Base-by-base conservation (phyloP, 1,284 basidiomycete species). In the Gomphus bonarii region DNA sequence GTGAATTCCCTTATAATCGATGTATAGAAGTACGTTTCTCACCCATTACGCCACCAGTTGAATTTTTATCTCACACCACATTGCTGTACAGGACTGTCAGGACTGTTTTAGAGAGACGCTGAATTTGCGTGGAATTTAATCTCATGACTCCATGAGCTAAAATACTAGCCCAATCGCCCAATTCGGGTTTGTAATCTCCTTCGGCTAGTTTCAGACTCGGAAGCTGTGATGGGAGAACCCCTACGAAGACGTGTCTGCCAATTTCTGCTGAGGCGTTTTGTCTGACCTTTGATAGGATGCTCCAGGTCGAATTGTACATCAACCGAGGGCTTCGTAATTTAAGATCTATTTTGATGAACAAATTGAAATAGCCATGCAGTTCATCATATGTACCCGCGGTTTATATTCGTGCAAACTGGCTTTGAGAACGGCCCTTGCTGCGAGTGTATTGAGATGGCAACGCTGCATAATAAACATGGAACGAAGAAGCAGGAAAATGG, bases 121-220 rank as follows among this genome's bases (percentile, higher is more conserved):
- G 36, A 18, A 35, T 25, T 11, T 51, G 31, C 22, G 50, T 51
- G 36, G 50, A 51, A 48, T 35, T 51, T 16, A n/a, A 51, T 35
- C 33, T 22, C 50, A 51, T 31, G 33, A 28, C 14, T 28, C 33
- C 3, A 36, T 33, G 33, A 38, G 46, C 50, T 18, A 51, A 36
- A 51, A 51, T 51, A 51, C 50, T n/a, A 33, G 33, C 50, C 33
- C 36, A 35, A 51, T 51, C 50, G 33, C 33, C 33, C 50, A 22
- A 6, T 25, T 0, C 25, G 36, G 10, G 25, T 35, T 51, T 40
- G 18, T 51, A 28, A 28, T 51, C 5, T 33, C 33, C 38, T 50
- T 33, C 36, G 33, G 18, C 22, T 12, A 20, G n/a, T 35, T 51
- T 22, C 30, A 50, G 3, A 50, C 11, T 36, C 46, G 46, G 46